Base-by-base conservation (phyloP, 805 yeast species). In the Candida multigemmis region DNA sequence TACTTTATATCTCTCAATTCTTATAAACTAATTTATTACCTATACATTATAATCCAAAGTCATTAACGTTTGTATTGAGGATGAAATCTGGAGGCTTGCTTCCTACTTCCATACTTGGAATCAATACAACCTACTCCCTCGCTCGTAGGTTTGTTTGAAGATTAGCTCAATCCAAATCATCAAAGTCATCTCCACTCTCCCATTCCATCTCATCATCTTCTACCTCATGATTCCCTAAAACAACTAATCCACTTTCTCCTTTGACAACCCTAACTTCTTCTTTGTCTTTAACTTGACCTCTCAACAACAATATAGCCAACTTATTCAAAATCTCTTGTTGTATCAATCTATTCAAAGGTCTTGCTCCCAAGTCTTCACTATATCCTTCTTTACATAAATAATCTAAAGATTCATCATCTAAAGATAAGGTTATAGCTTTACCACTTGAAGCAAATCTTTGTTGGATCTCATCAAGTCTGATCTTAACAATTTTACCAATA, bases 291-390 rank as follows among this genome's bases (percentile, higher is more conserved):
- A 91, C 72, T 52, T 87, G 94, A 8, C 93, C 93, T 50, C 76
- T 78, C 41, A 91, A 68, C 26, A 91, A 71, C 56, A 84, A 69
- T n/a, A 91, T 70, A 0, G 98, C 98, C 56, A 91, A 64, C 46
- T 68, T 76, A 60, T 91, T 91, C 52, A 91, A 74, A 12, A 91
- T 69, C 52, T 86, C 91, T 36, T 68, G 71, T 56, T 91, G 96
- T 40, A 91, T 89, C 44, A 91, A 70, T 45, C 97, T 75, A 64
- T 82, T 82, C 60, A 91, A 71, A 33, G 98, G 98, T 53, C 98
- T 73, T 5, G 98, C 98, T 60, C 98, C 98, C 53, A 91, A 65
- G 53, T 89, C 95, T 31, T 78, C 70, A 14, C 95, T 84, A 60
- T 87, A 91, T 26, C 98, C 98, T 42, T 84, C 61, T 44, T 68